Evolutionary conservation across 441 rosid genomes (phyloP).

Genomic region (Cnidoscolus chayamansa): DNA sequence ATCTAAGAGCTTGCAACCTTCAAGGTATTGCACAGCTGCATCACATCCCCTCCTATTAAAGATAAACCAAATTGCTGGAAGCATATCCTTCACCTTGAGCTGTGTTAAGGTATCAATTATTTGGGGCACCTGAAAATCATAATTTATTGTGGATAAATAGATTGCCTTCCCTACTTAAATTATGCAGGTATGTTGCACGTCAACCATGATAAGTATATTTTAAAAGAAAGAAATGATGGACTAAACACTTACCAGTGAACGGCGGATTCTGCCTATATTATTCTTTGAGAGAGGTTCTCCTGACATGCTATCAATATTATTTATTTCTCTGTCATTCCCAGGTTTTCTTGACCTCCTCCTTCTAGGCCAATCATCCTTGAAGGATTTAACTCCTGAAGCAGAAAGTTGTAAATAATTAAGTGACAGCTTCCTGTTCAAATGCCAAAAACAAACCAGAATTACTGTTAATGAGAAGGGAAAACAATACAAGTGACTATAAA

Average conservation of each 20-base stretch:
- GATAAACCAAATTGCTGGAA: constrained; percentile 96
- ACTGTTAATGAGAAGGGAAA: background rate
- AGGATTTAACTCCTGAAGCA: constrained; percentile 52
- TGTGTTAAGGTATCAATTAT: constrained; percentile 74
- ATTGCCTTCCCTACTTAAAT: background rate
- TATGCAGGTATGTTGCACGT: background rate
- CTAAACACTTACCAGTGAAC: constrained; percentile 58
- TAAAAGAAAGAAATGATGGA: constrained; percentile 13
- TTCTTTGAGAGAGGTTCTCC: constrained; percentile 74
- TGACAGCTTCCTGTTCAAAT: constrained; percentile 74
- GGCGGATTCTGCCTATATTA: constrained; percentile 71
- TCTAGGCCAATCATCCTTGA: constrained; percentile 54
- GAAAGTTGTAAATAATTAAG: constrained; percentile 69
- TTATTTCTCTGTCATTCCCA: constrained; percentile 39
- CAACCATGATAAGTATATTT: constrained; percentile 10
- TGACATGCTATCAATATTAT: constrained; percentile 34
- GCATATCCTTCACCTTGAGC: constrained; percentile 71
- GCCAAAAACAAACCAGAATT: constrained; percentile 19
- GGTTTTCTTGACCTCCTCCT: constrained; percentile 64
- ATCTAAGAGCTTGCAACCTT: constrained; percentile 67
- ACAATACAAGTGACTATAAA: background rate
- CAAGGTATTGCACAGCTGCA: constrained; percentile 87
- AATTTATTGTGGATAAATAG: constrained; percentile 19
- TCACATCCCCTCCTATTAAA: constrained; percentile 93
- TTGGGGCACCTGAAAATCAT: constrained; percentile 75